These are phyloP conservation scores for Lantana camara DNA, from an alignment of 257 asterid species.

Conservation along the genomic window DNA sequence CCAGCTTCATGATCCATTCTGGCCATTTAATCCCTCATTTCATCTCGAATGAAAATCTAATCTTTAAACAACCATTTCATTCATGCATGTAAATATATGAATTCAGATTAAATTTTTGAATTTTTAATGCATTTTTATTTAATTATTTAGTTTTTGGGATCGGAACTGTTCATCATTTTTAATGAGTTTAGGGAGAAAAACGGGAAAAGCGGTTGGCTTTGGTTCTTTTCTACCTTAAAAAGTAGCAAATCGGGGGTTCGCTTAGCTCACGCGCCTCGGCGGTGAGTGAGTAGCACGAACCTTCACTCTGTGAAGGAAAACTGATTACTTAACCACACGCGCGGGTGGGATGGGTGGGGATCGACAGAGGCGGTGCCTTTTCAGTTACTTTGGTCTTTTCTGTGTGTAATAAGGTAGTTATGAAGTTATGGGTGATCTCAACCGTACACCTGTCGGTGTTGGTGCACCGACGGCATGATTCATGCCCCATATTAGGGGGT, in stretches of 20 bases:
- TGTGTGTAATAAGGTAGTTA: conserved; percentile 28
- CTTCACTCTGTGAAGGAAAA: neutral
- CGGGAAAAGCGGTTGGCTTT: conserved; percentile 48
- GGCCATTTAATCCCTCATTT: neutral
- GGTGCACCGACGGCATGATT: conserved; percentile 37
- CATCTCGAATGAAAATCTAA: neutral
- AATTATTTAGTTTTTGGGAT: conserved; percentile 3
- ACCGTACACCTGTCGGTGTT: conserved; percentile 48
- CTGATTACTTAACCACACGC: neutral
- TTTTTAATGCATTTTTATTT: neutral
- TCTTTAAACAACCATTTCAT: neutral
- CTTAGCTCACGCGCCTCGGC: neutral
- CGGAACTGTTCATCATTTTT: neutral
- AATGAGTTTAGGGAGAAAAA: neutral
- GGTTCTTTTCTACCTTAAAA: conserved; percentile 31
- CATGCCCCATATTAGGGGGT: too few species aligned
- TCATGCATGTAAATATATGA: conserved; percentile 16
- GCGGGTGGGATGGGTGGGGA: conserved; percentile 13
- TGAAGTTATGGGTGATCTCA: conserved; percentile 23
- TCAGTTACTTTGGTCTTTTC: conserved; percentile 42
- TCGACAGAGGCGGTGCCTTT: conserved; percentile 20
- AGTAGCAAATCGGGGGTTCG: conserved; percentile 12
- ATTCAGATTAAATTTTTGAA: neutral
- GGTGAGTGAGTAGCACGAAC: neutral
- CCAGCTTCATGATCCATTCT: neutral